Conservation (phyloP, 1,284 basidiomycete genomes). For the Violaceomyces palustris region DNA sequence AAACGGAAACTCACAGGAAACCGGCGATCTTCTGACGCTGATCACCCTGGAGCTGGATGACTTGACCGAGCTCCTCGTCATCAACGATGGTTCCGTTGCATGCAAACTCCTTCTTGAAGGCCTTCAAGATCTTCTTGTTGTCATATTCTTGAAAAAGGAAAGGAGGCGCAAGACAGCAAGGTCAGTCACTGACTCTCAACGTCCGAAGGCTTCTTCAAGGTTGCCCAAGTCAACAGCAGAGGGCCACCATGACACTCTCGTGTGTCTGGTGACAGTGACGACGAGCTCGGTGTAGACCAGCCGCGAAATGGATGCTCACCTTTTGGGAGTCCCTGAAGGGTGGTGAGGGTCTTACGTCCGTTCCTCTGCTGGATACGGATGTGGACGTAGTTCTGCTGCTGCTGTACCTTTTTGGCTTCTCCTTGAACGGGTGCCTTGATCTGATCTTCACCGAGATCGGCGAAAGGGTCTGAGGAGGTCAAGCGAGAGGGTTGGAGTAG, state of each 20-base stretch:
- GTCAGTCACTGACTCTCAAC: no score
- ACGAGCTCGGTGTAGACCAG: no score
- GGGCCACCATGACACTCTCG: no score
- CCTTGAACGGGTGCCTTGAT: conserved; percentile 20
- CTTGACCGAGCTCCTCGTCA: conserved; percentile 91
- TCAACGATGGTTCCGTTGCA: conserved; percentile 98
- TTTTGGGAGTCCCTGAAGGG: conserved; percentile 90
- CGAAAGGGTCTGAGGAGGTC: conserved; percentile 44
- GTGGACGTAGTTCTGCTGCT: conserved; percentile 54
- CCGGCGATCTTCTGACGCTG: conserved; percentile 80
- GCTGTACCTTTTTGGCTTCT: conserved; percentile 27
- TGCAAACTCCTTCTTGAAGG: conserved; percentile 98
- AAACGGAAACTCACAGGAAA: conserved; percentile 37
- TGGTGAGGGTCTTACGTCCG: conserved; percentile 97
- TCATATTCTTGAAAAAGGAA: conserved; percentile 98
- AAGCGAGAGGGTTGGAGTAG: not conserved
- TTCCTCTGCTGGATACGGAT: conserved; percentile 91
- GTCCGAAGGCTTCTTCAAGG: no score
- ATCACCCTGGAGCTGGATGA: conserved; percentile 98
- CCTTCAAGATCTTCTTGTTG: conserved; percentile 95
- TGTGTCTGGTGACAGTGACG: no score
- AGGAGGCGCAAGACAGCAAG: not conserved
- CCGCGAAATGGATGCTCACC: conserved; percentile 58
- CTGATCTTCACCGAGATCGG: conserved; percentile 50
- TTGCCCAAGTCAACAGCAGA: no score